Percentiles rank a stretch among this genome's conserved stretches.
Evolutionary conservation across 2,329 filamentous ascomycete species (phyloP).

Genomic region (Cladophialophora carrionii): DNA sequence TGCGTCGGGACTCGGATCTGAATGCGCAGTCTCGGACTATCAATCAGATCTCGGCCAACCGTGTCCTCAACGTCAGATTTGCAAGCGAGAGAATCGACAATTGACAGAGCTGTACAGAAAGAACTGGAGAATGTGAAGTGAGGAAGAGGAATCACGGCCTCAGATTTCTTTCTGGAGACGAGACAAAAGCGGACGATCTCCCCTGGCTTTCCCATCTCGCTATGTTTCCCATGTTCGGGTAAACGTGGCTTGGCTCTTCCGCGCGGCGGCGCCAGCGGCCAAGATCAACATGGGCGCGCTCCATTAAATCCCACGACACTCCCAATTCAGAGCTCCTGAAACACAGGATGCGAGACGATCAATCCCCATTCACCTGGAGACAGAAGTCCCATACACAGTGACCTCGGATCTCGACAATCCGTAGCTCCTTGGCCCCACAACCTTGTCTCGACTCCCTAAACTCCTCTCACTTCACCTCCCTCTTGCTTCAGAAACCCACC

Average conservation of each 20-base stretch:
- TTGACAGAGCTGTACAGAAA: background rate
- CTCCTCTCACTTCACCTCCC: conserved; percentile 3
- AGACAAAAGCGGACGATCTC: conserved; percentile 1
- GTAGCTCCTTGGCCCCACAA: conserved; percentile 23
- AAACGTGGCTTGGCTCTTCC: conserved; percentile 16
- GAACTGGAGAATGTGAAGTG: background rate
- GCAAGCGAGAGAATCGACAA: background rate
- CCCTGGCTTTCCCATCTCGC: conserved; percentile 9
- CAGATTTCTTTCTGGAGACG: conserved; percentile 3
- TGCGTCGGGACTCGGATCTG: background rate
- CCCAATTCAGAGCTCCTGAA: conserved; percentile 20
- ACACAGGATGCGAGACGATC: conserved; percentile 25
- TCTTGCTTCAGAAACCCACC: conserved; percentile 5
- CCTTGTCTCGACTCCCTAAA: conserved; percentile 11
- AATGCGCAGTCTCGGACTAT: background rate
- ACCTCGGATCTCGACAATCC: conserved; percentile 25
- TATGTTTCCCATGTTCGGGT: conserved; percentile 6
- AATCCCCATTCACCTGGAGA: conserved; percentile 11
- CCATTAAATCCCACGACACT: background rate
- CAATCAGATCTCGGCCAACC: background rate
- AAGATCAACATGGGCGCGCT: background rate
- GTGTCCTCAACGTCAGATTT: background rate
- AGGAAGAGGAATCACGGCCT: background rate
- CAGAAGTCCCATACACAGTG: conserved; percentile 4
- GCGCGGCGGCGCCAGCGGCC: conserved; percentile 17